Evolutionary conservation across 2,329 filamentous ascomycete genomes (phyloP), one percentile per base, ranked within the genome.

Genomic region (Ophiosphaerella herpotricha): DNA sequence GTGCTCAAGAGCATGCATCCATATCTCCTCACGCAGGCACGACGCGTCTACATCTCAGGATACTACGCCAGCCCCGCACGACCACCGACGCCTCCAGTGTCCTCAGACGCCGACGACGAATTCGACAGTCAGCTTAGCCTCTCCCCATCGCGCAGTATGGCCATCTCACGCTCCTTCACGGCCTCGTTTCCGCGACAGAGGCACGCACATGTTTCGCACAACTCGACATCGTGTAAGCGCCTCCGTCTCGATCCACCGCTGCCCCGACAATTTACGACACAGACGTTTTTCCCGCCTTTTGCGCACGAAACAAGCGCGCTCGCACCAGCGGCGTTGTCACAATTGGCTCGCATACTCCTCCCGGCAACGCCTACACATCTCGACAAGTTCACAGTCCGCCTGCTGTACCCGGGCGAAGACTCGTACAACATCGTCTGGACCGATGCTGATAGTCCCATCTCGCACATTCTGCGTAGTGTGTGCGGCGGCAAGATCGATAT

Each of bases 41-140:
- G 66, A 32, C 72, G 66, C 47, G 61, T 78, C 9, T 73, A 76
- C 52, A 64, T 78, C 9, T 71, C 72, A 11, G 75, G 75, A 29
- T 65, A 67, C 44, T 77, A 75, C 54, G 58, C 51, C 34, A 54
- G 7, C n/a, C 45, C 50, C 26, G 7, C n/a, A 43, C 52, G 31
- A 52, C 52, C 32, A 9, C 34, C 2, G 39, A 53, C 26, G 11
- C 26, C 26, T 8, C 24, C 35, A 32, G 36, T 39, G 11, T 52
- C 46, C 14, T 16, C 39, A 4, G 50, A 57, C 18, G 50, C 47
- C 11, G 56, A 37, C 43, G 41, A 56, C 7, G 51, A 50, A 21
- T 49, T 45, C 11, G 56, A 39, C 43, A 37, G 54, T 7, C 50
- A 50, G 16, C 46, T 60, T 9, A 46, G 47, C 50, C 52, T 61